Conservation (phyloP, 2,329 filamentous ascomycete species). For the Sclerotinia borealis region DNA sequence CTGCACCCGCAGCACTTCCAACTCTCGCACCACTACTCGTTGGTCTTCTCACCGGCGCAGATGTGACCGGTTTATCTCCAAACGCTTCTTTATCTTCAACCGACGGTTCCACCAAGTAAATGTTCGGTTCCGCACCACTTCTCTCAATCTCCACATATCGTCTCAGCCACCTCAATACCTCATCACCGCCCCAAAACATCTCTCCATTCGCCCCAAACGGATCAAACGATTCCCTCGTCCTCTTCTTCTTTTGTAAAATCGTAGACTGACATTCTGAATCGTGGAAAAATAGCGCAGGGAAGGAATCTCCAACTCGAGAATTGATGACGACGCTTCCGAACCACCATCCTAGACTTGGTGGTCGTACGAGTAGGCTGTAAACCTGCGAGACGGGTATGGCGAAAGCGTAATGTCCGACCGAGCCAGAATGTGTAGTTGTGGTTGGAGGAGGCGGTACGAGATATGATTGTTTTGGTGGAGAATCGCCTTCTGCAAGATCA, state of each 20-base stretch:
- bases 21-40: conserved; percentile 29
- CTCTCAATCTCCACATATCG: conserved; percentile 78
- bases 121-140: conserved; percentile 78
- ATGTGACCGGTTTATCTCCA: conserved; percentile 38
- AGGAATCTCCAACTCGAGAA: conserved; percentile 81
- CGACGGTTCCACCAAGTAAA: conserved; percentile 84
- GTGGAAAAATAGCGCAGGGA: conserved; percentile 95
- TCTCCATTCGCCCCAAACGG: conserved; percentile 79
- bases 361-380: conserved; percentile 83
- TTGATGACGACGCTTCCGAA: conserved; percentile 95
- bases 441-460: conserved; percentile 89
- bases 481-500: conserved; percentile 75
- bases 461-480: conserved; percentile 77
- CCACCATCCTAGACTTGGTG: conserved; percentile 96
- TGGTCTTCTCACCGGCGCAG: conserved; percentile 37
- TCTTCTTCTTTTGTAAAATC: conserved; percentile 85
- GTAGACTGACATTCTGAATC: conserved; percentile 95
- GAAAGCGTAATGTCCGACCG: conserved; percentile 79
- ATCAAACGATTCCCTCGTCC: conserved; percentile 78
- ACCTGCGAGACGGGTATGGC: conserved; percentile 85
- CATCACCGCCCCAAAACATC: conserved; percentile 97
- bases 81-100: conserved; percentile 81
- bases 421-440: conserved; percentile 65
- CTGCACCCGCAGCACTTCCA: conserved; percentile 35
- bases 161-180: conserved; percentile 85